Conservation (phyloP, 306 rosid genomes). For the Acacia confusa region DNA sequence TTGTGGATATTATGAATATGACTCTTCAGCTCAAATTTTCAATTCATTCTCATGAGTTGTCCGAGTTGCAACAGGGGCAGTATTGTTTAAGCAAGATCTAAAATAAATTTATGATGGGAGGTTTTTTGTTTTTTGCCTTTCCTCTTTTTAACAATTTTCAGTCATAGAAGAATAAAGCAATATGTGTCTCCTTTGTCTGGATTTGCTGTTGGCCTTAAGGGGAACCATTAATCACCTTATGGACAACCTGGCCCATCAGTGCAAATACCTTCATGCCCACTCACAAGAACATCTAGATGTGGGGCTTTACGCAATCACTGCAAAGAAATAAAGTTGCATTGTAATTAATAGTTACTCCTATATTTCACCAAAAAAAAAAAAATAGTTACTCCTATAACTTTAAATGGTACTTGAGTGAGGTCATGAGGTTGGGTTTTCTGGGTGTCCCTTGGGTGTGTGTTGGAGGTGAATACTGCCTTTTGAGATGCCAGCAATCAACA, state of each 20-base stretch:
- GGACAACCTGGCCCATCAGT: not conserved
- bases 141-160: not conserved
- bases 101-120: not conserved
- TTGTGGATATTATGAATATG: not conserved
- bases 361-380: no score
- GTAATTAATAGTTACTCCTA: not conserved
- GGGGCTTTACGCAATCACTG: not conserved
- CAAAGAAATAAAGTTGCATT: not conserved
- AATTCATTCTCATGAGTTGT: not conserved
- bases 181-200: not conserved
- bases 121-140: no score
- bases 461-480: not conserved
- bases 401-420: not conserved
- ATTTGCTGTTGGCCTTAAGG: not conserved
- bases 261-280: not conserved
- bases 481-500: not conserved
- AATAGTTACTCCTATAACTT: not conserved
- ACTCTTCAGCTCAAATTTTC: not conserved
- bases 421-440: not conserved
- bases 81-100: not conserved
- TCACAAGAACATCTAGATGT: not conserved
- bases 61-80: not conserved
- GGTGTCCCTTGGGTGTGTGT: not conserved
- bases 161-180: not conserved
- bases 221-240: not conserved